Evolutionary conservation across 169 alveolate genomes (phyloP), one percentile per base, ranked within the genome.

Genomic region (Fabrea salina): DNA sequence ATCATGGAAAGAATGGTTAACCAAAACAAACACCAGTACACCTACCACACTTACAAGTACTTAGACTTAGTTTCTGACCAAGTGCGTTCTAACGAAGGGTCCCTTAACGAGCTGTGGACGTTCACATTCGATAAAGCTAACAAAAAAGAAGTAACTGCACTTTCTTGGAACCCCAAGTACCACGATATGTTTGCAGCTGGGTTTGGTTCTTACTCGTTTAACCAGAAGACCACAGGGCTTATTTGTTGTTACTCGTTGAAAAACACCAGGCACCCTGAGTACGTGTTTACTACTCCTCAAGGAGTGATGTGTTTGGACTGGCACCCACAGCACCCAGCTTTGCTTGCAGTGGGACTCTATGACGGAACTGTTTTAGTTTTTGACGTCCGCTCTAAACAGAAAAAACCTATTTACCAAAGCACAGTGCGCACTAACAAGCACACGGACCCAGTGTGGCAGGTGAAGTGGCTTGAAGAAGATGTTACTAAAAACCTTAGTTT

Each of bases 331-430:
- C 90, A 88, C 72, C 96, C 98, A 43, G 96, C 98, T 27, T 91
- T 95, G 33, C 88, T 96, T 41, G 98, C 97, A 2, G 98, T 96
- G 22, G 99, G 98, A 25, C 93, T 95, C 59, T 95, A 96, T 84
- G 99, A 96, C 82, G 99, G 99, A 50, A 95, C 98, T 16, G 99
- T 96, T 4, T 78, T 95, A 64, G 99, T 96, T 44, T 94, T 89
- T 64, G 98, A 96, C 84, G 96, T 95, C 8, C 89, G 97, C 49
- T 89, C 91, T 25, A 90, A 94, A 82, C 91, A 90, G 70, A 90
- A 92, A 79, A 86, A 89, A 70, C 97, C 99, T 6, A 92, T 95
- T 72, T 94, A 94, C 74, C 70, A 82, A 56, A 87, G 96, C 35
- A 95, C 97, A 35, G 96, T 95, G 8, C 82, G 97, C 59, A 93